Base-by-base conservation (phyloP, 2,329 filamentous ascomycete species). In the Monosporascus cannonballus region DNA sequence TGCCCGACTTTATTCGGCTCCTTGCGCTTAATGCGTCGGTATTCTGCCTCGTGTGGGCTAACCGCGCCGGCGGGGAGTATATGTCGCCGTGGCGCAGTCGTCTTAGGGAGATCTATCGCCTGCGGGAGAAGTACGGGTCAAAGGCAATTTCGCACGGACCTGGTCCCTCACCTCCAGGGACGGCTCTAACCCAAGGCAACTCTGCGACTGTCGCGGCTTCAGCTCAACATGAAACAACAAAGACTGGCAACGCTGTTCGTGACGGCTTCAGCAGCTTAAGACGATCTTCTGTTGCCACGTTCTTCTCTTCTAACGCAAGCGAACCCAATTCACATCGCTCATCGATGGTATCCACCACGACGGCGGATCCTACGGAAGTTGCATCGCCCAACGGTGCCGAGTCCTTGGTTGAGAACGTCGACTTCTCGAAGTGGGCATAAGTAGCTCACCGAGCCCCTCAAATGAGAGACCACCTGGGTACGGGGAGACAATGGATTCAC, bases 11-110 rank as follows among this genome's bases (percentile, higher is more conserved):
- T 66, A 89, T 96, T 50, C 85, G 94, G 38, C 84, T 96, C 47
- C 76, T 97, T 18, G 90, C 93, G 1, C 81, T 99, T 56, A 97
- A 96, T 65, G 92, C 94, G 0, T 95, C 90, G 15, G 90, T 97
- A 8, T 96, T 97, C 69, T 90, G 89, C 2, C 81, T 87, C 45
- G 92, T 96, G n/a, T 96, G 93, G 90, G 82, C 83, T 47, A 85
- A 83, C 63, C 80, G 85, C 47, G 82, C 87, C 57, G 87, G 86
- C 6, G 87, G 87, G 52, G 91, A 96, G 67, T 86, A 96, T 64
- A 79, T 94, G 30, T 94, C 90, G 11, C 89, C 90, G 8, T 97
- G 94, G 94, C 85, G 90, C 54, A 89, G 87, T 61, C 85, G 94
- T 48, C 79, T 97, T 14, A 83, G 88, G 48, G 89, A 93, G 67